Base-by-base conservation (phyloP, 371 early-diverging fungal species). In the Mucor velutinosus region DNA sequence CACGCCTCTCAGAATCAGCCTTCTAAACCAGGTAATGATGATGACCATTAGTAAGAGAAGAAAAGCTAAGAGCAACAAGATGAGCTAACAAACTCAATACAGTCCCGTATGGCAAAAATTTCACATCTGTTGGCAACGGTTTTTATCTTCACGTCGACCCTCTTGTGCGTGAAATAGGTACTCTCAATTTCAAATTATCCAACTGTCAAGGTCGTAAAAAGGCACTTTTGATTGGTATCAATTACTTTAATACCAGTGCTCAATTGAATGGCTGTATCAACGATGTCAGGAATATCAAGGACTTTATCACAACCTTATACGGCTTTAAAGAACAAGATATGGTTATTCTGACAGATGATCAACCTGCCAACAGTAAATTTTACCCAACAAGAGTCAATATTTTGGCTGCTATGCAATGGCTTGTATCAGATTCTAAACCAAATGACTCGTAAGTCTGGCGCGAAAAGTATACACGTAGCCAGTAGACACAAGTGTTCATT, bases 181-280 rank as follows among this genome's bases (percentile, higher is more conserved):
- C 70, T 7, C 62, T 72, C 15, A 49, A 78, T 57, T 85, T 89
- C 60, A 73, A 81, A 53, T 71, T 89, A 23, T 92, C 92, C 7
- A 88, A 90, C 70, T 91, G 89, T 62, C 70, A 72, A 59, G 92
- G 93, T 49, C 79, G 87, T 60, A 92, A 90, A 73, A 85, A 89
- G 32, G 97, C 95, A 0, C 82, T 97, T 55, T 79, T 97, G 35
- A 89, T 97, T 66, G 97, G 97, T 45, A 95, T 96, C 76, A 97
- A 97, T 79, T 97, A 97, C 74, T 82, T 87, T 43, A 86, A 88
- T 23, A 86, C 94, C 14, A 71, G 75, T 39, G 77, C 78, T 61
- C 87, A 87, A 69, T 86, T 95, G 30, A 73, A 77, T 57, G 92
- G 91, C 15, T 97, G 97, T 74, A 90, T 94, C 75, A 95, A 96